Evolutionary conservation across 106 monocot species (phyloP).

Genomic region (Allium sativum): DNA sequence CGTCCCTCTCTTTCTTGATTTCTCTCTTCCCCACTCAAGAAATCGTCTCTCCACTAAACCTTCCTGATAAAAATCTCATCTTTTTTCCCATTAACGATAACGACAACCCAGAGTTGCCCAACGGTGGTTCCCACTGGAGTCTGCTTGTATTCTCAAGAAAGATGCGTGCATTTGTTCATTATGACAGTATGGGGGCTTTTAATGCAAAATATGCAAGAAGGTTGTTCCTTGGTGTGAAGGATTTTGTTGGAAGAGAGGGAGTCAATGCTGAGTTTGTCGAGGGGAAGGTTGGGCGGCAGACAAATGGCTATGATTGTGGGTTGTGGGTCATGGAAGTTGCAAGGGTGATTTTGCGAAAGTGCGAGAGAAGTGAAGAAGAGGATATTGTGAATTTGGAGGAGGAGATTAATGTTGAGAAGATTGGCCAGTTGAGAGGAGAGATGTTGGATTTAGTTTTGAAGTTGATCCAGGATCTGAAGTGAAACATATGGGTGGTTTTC

Average conservation of each 20-base stretch:
- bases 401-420: conserved; percentile 18
- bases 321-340: conserved; percentile 55
- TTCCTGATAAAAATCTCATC: conserved; percentile 4
- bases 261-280: conserved; percentile 13
- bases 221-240: conserved; percentile 26
- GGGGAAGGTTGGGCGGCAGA: conserved; percentile 50
- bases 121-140: conserved; percentile 84
- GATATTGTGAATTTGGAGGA: conserved; percentile 6
- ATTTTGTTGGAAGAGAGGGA: conserved; percentile 13
- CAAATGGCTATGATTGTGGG: conserved; percentile 78
- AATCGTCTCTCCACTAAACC: conserved; percentile 3
- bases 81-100: conserved; percentile 36
- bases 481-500: neutral
- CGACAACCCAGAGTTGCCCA: conserved; percentile 13
- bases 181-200: conserved; percentile 39
- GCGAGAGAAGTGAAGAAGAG: conserved; percentile 25
- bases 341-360: conserved; percentile 12
- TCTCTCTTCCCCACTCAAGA: conserved; percentile 3
- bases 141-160: conserved; percentile 37
- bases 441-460: conserved; percentile 15
- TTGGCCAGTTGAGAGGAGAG: conserved; percentile 22
- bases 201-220: conserved; percentile 27
- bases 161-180: conserved; percentile 45
- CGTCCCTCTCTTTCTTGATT: conserved; percentile 6
- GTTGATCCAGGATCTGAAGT: conserved; percentile 17